These are phyloP conservation scores for Tetracladium maxilliforme DNA, from an alignment of 2,329 filamentous ascomycete genomes.

Conservation along the genomic window DNA sequence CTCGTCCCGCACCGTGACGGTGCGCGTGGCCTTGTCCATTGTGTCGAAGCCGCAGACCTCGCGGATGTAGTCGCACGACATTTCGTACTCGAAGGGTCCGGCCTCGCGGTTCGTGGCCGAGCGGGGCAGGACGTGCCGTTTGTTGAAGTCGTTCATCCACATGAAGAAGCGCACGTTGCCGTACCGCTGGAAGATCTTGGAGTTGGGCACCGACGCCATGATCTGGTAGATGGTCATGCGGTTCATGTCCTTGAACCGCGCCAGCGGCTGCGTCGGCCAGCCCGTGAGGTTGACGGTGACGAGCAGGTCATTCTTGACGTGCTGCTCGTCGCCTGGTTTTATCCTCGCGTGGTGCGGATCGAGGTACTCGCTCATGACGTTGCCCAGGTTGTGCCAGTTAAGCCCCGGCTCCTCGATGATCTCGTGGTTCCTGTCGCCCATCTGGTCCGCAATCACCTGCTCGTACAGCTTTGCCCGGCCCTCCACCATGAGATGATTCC, in stretches of 20 bases:
- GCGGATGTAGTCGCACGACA: constrained; percentile 40
- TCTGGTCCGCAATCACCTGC: constrained; percentile 33
- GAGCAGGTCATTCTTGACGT: constrained; percentile 48
- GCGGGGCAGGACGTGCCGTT: constrained; percentile 43
- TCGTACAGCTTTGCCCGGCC: constrained; percentile 43
- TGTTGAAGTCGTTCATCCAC: constrained; percentile 52
- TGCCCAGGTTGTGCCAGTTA: constrained; percentile 41
- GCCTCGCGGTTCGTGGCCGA: constrained; percentile 38
- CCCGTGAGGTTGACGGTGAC: constrained; percentile 53
- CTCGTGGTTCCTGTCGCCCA: constrained; percentile 27
- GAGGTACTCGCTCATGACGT: constrained; percentile 31
- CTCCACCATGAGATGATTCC: constrained; percentile 74
- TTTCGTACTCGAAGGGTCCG: constrained; percentile 41
- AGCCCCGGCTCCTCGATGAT: constrained; percentile 42
- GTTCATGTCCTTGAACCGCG: constrained; percentile 38
- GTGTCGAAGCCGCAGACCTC: constrained; percentile 33
- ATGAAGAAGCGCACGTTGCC: constrained; percentile 69
- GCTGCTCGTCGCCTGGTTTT: constrained; percentile 17
- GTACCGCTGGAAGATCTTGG: constrained; percentile 54
- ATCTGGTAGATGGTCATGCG: constrained; percentile 47
- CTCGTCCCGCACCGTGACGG: constrained; percentile 23
- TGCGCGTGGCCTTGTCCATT: constrained; percentile 2
- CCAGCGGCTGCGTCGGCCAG: constrained; percentile 32
- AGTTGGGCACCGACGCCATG: constrained; percentile 38
- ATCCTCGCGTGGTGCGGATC: constrained; percentile 36